A percentile compares a stretch with the other conserved stretches of the same genome.
Conservation (phyloP, 805 yeast genomes). For the Candida rishiriensis region DNA sequence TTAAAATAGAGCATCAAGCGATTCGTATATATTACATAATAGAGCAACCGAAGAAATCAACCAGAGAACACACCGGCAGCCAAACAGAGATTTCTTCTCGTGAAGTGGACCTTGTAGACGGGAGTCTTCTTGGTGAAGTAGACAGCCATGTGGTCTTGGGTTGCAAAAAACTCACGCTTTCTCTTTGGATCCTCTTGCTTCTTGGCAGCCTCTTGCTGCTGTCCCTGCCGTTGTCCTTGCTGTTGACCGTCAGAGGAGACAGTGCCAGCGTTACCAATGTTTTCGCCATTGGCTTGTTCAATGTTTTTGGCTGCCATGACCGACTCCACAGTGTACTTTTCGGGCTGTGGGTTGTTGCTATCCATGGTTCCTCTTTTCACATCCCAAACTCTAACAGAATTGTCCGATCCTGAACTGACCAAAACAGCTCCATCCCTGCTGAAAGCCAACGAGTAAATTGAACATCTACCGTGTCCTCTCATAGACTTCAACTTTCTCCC, state of each 20-base stretch:
- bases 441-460: conserved; percentile 80
- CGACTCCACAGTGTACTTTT: conserved; percentile 42
- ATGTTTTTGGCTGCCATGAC: conserved; percentile 32
- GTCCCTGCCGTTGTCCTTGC: conserved; percentile 12
- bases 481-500: conserved; percentile 84
- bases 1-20: background rate
- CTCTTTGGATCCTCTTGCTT: conserved; percentile 44
- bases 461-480: conserved; percentile 91
- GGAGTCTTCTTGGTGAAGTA: conserved; percentile 93
- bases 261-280: conserved; percentile 16
- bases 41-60: conserved; percentile 8
- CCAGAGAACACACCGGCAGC: conserved; percentile 86
- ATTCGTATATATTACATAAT: too few relatives aligned
- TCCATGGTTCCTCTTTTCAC: conserved; percentile 80
- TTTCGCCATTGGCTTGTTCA: conserved; percentile 14
- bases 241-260: background rate
- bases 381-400: conserved; percentile 95
- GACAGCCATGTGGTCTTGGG: conserved; percentile 88
- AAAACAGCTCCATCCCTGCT: conserved; percentile 84
- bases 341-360: conserved; percentile 63
- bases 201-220: conserved; percentile 6
- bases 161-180: conserved; percentile 70
- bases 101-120: conserved; percentile 87
- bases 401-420: conserved; percentile 90
- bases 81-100: conserved; percentile 82